Conservation (phyloP, 495 filamentous ascomycete genomes). For the Tuber borchii region DNA sequence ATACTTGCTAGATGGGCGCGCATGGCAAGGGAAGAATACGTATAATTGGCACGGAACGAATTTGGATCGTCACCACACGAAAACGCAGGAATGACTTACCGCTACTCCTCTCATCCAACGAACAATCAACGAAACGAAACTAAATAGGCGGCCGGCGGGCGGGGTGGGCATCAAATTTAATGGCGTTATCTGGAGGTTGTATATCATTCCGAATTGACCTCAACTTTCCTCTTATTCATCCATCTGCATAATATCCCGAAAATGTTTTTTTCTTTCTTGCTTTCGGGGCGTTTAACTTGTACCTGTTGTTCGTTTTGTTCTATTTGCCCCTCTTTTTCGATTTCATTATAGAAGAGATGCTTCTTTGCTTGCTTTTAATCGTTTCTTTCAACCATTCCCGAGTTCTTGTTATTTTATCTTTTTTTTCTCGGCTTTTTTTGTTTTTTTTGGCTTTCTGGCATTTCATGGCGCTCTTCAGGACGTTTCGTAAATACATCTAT, state of each 20-base stretch:
- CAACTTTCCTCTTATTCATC: background rate
- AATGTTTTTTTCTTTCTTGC: background rate
- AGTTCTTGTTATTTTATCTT: background rate
- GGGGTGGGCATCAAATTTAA: background rate
- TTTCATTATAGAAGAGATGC: slow-evolving; percentile 1
- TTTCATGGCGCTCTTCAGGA: background rate
- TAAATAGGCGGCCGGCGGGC: background rate
- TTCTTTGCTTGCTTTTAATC: background rate
- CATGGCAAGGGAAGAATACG: background rate
- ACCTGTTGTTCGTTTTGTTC: background rate
- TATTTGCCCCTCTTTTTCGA: background rate
- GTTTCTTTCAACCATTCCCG: background rate
- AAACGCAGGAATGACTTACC: background rate
- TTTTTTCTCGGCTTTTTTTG: background rate
- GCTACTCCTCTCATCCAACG: background rate
- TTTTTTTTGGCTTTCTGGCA: background rate
- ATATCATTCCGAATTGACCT: background rate
- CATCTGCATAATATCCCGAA: background rate
- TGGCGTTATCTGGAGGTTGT: background rate
- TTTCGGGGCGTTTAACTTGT: background rate
- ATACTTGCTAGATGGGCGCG: background rate
- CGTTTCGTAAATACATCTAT: slow-evolving; percentile 1
- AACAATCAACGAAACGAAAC: background rate
- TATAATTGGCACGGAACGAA: background rate
- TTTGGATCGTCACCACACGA: background rate